phyloP scores from a whole-genome alignment of 768 basidiomycete genomes.

The Epithele typhae region DNA sequence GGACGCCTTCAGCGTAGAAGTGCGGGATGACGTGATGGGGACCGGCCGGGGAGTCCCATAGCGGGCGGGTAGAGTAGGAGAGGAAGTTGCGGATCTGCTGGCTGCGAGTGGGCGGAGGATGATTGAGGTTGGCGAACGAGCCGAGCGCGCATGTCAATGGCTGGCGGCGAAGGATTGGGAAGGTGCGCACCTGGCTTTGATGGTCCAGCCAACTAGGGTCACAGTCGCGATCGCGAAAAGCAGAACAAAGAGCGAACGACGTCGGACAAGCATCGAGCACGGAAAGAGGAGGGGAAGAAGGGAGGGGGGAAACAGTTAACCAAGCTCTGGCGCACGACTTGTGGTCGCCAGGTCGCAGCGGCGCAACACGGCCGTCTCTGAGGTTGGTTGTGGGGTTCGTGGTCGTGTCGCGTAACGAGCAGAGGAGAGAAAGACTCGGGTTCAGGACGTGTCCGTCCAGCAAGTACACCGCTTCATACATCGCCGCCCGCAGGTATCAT shows the following conservation, averaged over 20 bases:
- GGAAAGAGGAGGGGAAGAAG: not conserved
- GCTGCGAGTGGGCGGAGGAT: slow-evolving; percentile 25
- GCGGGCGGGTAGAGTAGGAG: slow-evolving; percentile 52
- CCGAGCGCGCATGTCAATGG: not conserved
- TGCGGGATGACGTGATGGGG: slow-evolving; percentile 47
- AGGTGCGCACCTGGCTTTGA: slow-evolving; percentile 9
- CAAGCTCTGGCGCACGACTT: too few species aligned
- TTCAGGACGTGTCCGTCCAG: too few species aligned
- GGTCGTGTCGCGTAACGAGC: too few species aligned
- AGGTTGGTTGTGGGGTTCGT: too few species aligned
- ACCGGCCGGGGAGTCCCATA: slow-evolving; percentile 53
- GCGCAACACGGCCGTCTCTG: too few species aligned
- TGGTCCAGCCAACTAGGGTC: slow-evolving; percentile 6
- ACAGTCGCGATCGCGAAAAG: slow-evolving; percentile 1
- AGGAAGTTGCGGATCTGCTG: slow-evolving; percentile 49
- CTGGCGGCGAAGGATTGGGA: not conserved
- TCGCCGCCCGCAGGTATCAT: too few species aligned
- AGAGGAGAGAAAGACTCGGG: too few species aligned
- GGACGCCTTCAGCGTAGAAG: slow-evolving; percentile 51
- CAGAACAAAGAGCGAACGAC: slow-evolving; percentile 9
- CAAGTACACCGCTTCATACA: too few species aligned
- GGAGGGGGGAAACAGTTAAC: not conserved
- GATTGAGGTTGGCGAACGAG: not conserved
- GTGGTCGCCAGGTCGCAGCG: too few species aligned
- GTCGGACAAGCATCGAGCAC: slow-evolving; percentile 11